phyloP scores from a whole-genome alignment of 495 filamentous ascomycete genomes.

The Penicillium soppii region DNA sequence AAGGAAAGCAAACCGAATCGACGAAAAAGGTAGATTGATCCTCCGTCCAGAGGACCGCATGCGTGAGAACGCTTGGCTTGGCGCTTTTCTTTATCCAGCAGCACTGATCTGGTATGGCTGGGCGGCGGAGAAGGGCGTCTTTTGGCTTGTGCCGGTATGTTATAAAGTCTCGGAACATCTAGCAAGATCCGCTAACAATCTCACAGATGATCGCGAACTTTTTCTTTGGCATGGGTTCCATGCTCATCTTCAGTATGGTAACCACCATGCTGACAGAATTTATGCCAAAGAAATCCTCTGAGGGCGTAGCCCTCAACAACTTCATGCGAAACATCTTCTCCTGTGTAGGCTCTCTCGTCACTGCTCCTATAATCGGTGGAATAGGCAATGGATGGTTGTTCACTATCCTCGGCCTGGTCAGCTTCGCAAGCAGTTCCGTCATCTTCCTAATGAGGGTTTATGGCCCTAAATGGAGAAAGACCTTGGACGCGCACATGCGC shows the following conservation, averaged over 20 bases:
- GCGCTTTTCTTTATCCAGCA: slow-evolving; percentile 69
- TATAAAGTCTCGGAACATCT: slow-evolving; percentile 14
- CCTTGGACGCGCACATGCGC: slow-evolving; percentile 57
- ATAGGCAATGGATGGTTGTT: slow-evolving; percentile 91
- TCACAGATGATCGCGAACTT: slow-evolving; percentile 72
- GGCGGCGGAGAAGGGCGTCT: slow-evolving; percentile 55
- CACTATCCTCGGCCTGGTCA: slow-evolving; percentile 70
- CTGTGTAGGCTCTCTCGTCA: slow-evolving; percentile 72
- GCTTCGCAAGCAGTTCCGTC: slow-evolving; percentile 51
- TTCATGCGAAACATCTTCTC: slow-evolving; percentile 86
- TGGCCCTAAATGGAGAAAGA: slow-evolving; percentile 64
- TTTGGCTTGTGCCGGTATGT: slow-evolving; percentile 64
- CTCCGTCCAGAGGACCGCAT: slow-evolving; percentile 86
- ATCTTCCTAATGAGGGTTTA: slow-evolving; percentile 67
- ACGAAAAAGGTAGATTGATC: slow-evolving; percentile 65
- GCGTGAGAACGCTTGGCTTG: slow-evolving; percentile 85
- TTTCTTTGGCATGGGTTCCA: slow-evolving; percentile 82
- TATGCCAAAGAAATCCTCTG: slow-evolving; percentile 71
- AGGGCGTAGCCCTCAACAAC: slow-evolving; percentile 73
- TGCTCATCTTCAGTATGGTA: slow-evolving; percentile 80
- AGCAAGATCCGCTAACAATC: slow-evolving; percentile 5
- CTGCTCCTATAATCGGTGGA: slow-evolving; percentile 72
- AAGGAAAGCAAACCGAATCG: slow-evolving; percentile 65
- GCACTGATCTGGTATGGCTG: slow-evolving; percentile 70
- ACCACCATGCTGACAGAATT: slow-evolving; percentile 91